phyloP scores from a whole-genome alignment of 805 yeast genomes.

The Yarrowia sp. region DNA sequence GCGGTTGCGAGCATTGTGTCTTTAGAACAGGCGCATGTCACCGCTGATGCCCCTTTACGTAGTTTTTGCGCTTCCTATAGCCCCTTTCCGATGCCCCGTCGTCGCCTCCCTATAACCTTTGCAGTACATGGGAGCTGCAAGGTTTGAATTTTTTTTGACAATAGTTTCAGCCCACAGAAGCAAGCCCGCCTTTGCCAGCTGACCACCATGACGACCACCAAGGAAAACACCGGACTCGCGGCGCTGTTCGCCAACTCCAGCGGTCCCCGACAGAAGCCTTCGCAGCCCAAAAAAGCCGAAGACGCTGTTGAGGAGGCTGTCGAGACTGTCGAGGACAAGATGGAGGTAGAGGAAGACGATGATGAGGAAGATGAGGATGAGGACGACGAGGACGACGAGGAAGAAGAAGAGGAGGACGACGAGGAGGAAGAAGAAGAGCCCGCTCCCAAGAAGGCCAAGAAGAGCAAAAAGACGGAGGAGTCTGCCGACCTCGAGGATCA shows the following conservation, averaged over 20 bases:
- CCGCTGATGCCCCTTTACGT: too few species aligned
- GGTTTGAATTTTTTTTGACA: conserved; percentile 16
- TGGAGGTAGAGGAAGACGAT: not conserved
- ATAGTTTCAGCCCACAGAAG: too few species aligned
- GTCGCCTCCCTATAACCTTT: not conserved
- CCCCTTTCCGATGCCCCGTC: not conserved
- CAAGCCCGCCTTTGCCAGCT: not conserved
- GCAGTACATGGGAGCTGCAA: not conserved
- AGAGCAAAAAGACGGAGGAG: conserved; percentile 39
- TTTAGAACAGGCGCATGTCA: too few species aligned
- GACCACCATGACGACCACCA: conserved; percentile 16
- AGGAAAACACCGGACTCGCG: conserved; percentile 15
- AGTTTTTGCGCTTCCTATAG: not conserved
- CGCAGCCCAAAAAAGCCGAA: not conserved
- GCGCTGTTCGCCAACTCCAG: conserved; percentile 18
- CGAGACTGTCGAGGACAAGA: not conserved
- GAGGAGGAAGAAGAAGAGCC: conserved; percentile 27
- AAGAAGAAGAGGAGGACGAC: not conserved
- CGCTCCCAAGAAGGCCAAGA: conserved; percentile 33
- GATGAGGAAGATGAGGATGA: not conserved
- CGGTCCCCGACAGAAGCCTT: conserved; percentile 20
- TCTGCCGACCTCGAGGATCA: conserved; percentile 54
- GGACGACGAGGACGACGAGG: conserved; percentile 27
- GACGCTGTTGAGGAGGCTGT: not conserved
- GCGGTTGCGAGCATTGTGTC: too few species aligned